phyloP scores from a whole-genome alignment of 2,329 filamentous ascomycete species.

The Cercospora citrullina region DNA sequence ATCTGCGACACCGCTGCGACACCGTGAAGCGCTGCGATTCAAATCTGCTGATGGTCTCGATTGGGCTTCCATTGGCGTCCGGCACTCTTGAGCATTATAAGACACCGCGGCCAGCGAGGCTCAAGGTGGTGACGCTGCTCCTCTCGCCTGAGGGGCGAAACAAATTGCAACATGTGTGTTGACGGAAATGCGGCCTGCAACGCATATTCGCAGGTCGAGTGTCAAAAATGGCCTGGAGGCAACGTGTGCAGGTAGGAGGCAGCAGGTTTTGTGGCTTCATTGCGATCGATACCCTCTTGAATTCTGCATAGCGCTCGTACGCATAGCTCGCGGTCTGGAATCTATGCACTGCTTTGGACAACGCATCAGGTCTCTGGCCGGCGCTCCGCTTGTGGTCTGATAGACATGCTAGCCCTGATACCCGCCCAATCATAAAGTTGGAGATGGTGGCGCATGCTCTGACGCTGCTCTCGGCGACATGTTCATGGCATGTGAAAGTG shows the following conservation, averaged over 20 bases:
- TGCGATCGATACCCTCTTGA: not conserved
- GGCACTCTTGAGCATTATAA: too few relatives aligned
- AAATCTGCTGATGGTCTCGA: too few relatives aligned
- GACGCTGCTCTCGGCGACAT: not conserved
- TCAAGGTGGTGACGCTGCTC: too few relatives aligned
- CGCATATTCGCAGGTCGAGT: too few relatives aligned
- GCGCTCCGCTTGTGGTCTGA: not conserved
- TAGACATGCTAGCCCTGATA: conserved; percentile 7
- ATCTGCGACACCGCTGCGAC: too few relatives aligned
- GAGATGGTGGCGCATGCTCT: not conserved
- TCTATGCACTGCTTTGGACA: not conserved
- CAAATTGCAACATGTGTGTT: too few relatives aligned
- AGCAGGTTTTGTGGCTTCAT: not conserved
- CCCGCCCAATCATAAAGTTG: not conserved
- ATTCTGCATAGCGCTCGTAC: not conserved
- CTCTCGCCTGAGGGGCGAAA: too few relatives aligned
- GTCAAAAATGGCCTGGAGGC: not conserved
- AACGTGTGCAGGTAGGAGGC: not conserved
- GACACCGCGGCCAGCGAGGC: too few relatives aligned
- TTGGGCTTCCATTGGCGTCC: too few relatives aligned
- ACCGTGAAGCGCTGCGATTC: too few relatives aligned
- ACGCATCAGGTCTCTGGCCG: not conserved
- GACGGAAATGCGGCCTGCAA: too few relatives aligned
- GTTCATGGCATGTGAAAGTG: not conserved
- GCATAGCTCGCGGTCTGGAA: not conserved